phyloP scores from a whole-genome alignment of 441 rosid genomes.

The Theobroma grandiflorum region DNA sequence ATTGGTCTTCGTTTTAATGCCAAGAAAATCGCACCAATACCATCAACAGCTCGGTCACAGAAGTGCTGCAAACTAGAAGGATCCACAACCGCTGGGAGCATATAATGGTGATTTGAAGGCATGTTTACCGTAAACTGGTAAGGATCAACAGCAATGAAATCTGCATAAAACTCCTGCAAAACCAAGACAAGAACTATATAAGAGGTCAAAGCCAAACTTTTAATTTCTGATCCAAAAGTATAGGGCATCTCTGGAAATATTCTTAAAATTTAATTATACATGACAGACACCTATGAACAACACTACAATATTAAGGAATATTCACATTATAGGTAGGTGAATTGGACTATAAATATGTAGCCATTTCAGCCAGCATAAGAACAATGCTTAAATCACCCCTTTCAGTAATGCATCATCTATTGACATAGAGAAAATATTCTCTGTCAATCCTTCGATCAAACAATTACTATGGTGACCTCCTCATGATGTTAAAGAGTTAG shows the following conservation, averaged over 20 bases:
- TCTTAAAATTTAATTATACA: background rate
- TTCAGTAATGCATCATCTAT: slow-evolving; percentile 1
- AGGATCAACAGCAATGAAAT: slow-evolving; percentile 87
- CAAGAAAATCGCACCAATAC: slow-evolving; percentile 81
- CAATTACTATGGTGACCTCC: background rate
- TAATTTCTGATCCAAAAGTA: background rate
- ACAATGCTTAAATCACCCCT: slow-evolving; percentile 3
- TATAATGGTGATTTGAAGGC: slow-evolving; percentile 77
- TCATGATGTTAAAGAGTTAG: background rate
- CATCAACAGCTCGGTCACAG: slow-evolving; percentile 88
- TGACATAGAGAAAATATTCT: background rate
- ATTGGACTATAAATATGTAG: slow-evolving; percentile 3
- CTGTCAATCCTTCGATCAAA: background rate
- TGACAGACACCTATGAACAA: background rate
- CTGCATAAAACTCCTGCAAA: slow-evolving; percentile 95
- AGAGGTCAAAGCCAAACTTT: background rate
- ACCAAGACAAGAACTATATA: slow-evolving; percentile 33
- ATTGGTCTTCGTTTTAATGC: slow-evolving; percentile 91
- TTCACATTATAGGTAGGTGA: background rate
- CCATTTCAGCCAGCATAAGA: background rate
- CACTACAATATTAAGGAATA: background rate
- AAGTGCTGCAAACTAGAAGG: slow-evolving; percentile 86
- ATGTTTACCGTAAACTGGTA: slow-evolving; percentile 86
- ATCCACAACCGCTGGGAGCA: slow-evolving; percentile 97
- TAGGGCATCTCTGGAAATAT: background rate